Base-by-base conservation (phyloP, 768 basidiomycete genomes). In the Lactarius psammicola region DNA sequence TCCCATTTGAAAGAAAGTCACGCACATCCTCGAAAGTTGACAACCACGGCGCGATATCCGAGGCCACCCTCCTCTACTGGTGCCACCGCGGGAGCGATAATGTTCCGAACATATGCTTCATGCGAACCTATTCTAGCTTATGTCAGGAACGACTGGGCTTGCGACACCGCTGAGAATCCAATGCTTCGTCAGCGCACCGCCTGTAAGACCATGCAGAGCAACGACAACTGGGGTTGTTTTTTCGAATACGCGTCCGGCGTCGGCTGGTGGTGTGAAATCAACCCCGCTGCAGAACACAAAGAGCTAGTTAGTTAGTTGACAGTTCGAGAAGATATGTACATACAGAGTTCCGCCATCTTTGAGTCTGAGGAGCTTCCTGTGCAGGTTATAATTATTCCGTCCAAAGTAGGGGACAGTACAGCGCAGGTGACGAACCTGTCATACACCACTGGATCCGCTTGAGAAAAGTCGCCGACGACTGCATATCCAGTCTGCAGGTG, bases 21-120 rank as follows among this genome's bases (percentile, higher is more conserved):
- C 89, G 73, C 71, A 91, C 94, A 96, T 72, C 94, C 95, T 71
- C 95, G 85, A 77, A 90, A 95, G 78, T 97, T 96, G 74, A 95
- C 83, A 13, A 97, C 94, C 15, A 90, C 89, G 6, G 86, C 95
- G 62, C 97, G 84, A 76, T 92, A 95, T 18, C 94, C 94, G 59
- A 96, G 78, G 2, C 95, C 95, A 26, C 92, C 93, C 71, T 90
- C 80, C 46, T 83, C 81, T 6, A 87, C 82, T 30, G 90, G 83
- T 38, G 82, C 81, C 73, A 89, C 88, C 18, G 87, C 89, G 67
- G 85, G 88, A 58, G 84, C 83, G 3, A 98, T 79, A 44, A 97
- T n/a, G n/a, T 91, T 87, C 68, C 94, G 82, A 46, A 97, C 89
- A 73, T 97, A 98, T 30, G 88, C 80, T 80, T 96, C 95, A 75